Conservation (phyloP, 352 stramenopile genomes). For the Globisporangium alternatum region DNA sequence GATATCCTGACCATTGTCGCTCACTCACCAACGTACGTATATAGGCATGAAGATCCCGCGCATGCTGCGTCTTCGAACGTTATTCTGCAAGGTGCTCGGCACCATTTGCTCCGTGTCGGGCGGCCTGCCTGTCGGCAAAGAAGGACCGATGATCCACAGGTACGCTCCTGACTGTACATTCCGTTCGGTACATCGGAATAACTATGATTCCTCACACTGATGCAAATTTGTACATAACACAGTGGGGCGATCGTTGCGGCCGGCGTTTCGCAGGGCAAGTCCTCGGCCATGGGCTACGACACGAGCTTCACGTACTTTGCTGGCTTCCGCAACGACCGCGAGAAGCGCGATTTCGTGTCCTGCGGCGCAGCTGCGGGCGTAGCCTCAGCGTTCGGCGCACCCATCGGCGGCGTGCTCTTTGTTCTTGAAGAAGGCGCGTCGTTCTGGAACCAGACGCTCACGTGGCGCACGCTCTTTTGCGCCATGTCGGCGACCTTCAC, state of each 20-base stretch:
- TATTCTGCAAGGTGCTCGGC: conserved; percentile 88
- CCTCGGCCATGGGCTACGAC: conserved; percentile 81
- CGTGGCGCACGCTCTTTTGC: conserved; percentile 97
- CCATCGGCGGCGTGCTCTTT: conserved; percentile 98
- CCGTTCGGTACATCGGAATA: too few relatives aligned
- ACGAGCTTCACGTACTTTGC: conserved; percentile 90
- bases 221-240: conserved; percentile 15
- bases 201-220: too few relatives aligned
- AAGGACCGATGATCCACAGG: conserved; percentile 92
- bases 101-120: conserved; percentile 84
- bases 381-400: conserved; percentile 95
- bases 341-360: conserved; percentile 97
- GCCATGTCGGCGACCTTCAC: conserved; percentile 91
- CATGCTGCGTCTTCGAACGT: conserved; percentile 67
- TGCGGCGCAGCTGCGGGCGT: conserved; percentile 98
- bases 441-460: conserved; percentile 98
- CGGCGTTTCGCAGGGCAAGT: conserved; percentile 94
- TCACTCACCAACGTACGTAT: neutral
- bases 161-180: conserved; percentile 14
- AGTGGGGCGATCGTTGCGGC: conserved; percentile 91
- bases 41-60: conserved; percentile 79
- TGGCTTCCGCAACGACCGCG: conserved; percentile 93
- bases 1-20: neutral
- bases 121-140: conserved; percentile 88
- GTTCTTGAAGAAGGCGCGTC: conserved; percentile 97